phyloP scores from a whole-genome alignment of 1,284 basidiomycete species.

The Moniliophthora roreri region DNA sequence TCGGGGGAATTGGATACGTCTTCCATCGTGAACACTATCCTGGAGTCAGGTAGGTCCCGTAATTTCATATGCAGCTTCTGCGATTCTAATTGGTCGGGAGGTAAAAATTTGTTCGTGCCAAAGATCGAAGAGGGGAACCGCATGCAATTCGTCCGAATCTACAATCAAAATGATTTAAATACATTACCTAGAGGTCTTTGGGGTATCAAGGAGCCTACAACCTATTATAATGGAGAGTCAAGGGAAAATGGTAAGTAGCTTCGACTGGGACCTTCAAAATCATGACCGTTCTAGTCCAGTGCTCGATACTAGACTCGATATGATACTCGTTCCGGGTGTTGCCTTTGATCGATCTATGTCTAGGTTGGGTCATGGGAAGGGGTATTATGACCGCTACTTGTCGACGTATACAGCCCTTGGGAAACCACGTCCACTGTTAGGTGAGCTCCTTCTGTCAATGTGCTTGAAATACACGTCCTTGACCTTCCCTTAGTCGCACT shows the following conservation, averaged over 20 bases:
- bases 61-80: slow-evolving; percentile 2
- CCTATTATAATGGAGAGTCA: slow-evolving; percentile 38
- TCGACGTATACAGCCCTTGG: slow-evolving; percentile 45
- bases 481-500: slow-evolving; percentile 49
- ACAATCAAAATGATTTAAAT: slow-evolving; percentile 55
- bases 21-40: slow-evolving; percentile 44
- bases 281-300: slow-evolving; percentile 32
- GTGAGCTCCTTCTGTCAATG: slow-evolving; percentile 31
- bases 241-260: slow-evolving; percentile 51
- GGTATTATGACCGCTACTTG: slow-evolving; percentile 78
- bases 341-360: slow-evolving; percentile 74
- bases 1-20: slow-evolving; percentile 65
- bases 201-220: slow-evolving; percentile 72
- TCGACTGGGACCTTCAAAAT: slow-evolving; percentile 1
- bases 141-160: slow-evolving; percentile 69
- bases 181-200: slow-evolving; percentile 59
- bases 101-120: slow-evolving; percentile 70
- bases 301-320: slow-evolving; percentile 50
- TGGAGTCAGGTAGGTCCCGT: slow-evolving; percentile 44
- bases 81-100: slow-evolving; percentile 33
- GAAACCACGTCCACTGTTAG: slow-evolving; percentile 49
- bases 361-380: slow-evolving; percentile 78
- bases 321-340: slow-evolving; percentile 73
- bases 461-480: slow-evolving; percentile 7
- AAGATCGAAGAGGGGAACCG: slow-evolving; percentile 47